Evolutionary conservation across 2,329 filamentous ascomycete species (phyloP).

Genomic region (Fusarium sp.): DNA sequence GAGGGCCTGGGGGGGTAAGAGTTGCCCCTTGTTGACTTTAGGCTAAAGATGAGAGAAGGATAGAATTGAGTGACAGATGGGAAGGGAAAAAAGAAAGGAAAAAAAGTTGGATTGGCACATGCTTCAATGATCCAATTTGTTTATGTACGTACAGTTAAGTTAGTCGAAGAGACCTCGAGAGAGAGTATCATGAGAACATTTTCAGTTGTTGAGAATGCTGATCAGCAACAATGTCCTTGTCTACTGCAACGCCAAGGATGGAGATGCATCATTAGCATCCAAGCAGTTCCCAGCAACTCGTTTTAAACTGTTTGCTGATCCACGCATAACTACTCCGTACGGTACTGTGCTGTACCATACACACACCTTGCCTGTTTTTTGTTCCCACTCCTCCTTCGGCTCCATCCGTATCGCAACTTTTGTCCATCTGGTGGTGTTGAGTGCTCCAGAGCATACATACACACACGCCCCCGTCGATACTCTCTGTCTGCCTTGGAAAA

Average conservation of each 20-base stretch:
- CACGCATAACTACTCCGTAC: background rate
- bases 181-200: too few relatives aligned
- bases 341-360: background rate
- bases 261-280: background rate
- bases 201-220: background rate
- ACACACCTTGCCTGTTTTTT: background rate
- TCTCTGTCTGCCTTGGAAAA: conserved; percentile 7
- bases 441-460: conserved; percentile 10
- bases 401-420: conserved; percentile 22
- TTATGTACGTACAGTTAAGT: background rate
- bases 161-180: background rate
- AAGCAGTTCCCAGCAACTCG: background rate
- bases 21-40: conserved; percentile 23
- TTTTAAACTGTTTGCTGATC: conserved; percentile 1
- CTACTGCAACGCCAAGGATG: background rate
- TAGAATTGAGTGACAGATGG: conserved; percentile 9
- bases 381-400: conserved; percentile 21
- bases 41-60: conserved; percentile 30
- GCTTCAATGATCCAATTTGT: background rate
- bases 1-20: background rate
- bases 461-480: conserved; percentile 5
- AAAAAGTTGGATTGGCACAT: background rate
- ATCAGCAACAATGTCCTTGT: conserved; percentile 6
- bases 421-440: conserved; percentile 12
- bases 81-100: background rate